Percentiles rank a stretch among this genome's conserved stretches.
Evolutionary conservation across 345 rosid genomes (phyloP).

Genomic region (Laguncularia racemosa): DNA sequence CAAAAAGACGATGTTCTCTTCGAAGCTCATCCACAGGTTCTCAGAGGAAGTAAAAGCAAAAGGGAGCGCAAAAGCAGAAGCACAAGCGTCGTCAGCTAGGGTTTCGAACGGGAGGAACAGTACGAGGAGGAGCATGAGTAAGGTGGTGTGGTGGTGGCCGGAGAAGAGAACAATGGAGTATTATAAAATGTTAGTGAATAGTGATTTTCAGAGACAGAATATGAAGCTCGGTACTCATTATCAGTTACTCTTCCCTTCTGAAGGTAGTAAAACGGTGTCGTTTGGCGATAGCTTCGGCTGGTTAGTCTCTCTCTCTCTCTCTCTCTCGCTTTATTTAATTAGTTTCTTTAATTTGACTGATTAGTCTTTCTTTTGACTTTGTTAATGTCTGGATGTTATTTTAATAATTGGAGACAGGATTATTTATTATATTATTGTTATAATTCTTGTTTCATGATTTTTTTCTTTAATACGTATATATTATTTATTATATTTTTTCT

Average conservation of each 20-base stretch:
- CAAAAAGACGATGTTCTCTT: conserved; percentile 26
- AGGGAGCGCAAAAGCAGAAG: conserved; percentile 1
- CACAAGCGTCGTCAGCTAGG: conserved; percentile 7
- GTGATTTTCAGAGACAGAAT: conserved; percentile 58
- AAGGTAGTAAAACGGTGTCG: conserved; percentile 67
- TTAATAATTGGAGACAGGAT: too few relatives aligned
- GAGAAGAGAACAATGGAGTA: conserved; percentile 52
- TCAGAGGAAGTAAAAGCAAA: conserved; percentile 55
- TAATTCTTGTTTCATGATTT: too few relatives aligned
- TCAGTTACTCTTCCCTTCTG: conserved; percentile 58
- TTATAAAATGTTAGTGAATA: conserved; percentile 35
- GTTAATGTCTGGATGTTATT: too few relatives aligned
- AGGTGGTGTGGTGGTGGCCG: conserved; percentile 27
- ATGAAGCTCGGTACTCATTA: conserved; percentile 61
- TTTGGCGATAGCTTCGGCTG: conserved; percentile 73
- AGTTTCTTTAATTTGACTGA: background rate
- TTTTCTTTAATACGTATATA: too few relatives aligned
- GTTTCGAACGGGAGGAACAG: too few relatives aligned
- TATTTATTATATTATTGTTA: too few relatives aligned
- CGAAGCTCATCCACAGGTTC: conserved; percentile 71
- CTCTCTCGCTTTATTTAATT: background rate
- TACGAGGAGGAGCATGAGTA: too few relatives aligned
- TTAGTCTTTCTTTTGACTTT: background rate
- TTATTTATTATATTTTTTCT: background rate
- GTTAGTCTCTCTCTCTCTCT: conserved; percentile 17